A percentile compares a stretch with the other conserved stretches of the same genome.
Conservation (phyloP, 495 filamentous ascomycete species). For the Talaromyces trachyspermus region DNA sequence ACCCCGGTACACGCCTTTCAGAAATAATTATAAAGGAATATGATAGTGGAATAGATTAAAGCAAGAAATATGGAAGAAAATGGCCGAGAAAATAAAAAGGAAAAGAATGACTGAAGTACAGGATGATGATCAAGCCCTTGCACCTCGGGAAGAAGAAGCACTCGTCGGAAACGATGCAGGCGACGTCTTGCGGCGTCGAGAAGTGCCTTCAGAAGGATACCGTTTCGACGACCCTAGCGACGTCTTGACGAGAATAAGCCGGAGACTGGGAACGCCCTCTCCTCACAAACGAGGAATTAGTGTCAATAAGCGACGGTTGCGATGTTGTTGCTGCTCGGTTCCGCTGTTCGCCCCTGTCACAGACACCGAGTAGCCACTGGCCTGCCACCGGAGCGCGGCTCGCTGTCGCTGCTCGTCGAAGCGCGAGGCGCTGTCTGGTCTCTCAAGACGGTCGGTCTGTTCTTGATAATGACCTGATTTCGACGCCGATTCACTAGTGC, state of each 20-base stretch:
- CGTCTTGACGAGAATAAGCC: background rate
- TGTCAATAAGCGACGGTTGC: background rate
- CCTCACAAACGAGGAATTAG: no score
- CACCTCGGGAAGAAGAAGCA: background rate
- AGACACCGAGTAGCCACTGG: conserved; percentile 2
- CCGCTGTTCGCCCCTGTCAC: conserved; percentile 2
- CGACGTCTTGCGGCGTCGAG: background rate
- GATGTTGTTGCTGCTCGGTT: background rate
- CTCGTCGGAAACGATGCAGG: background rate
- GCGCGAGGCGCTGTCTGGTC: no score
- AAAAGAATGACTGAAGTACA: no score
- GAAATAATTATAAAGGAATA: no score
- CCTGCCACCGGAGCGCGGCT: conserved; percentile 1
- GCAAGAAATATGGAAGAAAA: no score
- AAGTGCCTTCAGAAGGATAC: background rate
- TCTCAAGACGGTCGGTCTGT: no score
- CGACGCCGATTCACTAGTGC: background rate
- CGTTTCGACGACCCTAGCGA: conserved; percentile 2
- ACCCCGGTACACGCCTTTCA: no score
- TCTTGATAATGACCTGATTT: no score
- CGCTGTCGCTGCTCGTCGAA: conserved; percentile 3
- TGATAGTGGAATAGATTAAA: no score
- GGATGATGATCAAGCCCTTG: no score
- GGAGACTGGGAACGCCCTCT: conserved; percentile 2
- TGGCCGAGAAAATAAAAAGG: no score